A percentile compares a stretch with the other conserved stretches of the same genome.
These are phyloP conservation scores for barrel medic (Medicago truncatula) DNA, from an alignment of 306 rosid species.

Conservation along the genomic window DNA sequence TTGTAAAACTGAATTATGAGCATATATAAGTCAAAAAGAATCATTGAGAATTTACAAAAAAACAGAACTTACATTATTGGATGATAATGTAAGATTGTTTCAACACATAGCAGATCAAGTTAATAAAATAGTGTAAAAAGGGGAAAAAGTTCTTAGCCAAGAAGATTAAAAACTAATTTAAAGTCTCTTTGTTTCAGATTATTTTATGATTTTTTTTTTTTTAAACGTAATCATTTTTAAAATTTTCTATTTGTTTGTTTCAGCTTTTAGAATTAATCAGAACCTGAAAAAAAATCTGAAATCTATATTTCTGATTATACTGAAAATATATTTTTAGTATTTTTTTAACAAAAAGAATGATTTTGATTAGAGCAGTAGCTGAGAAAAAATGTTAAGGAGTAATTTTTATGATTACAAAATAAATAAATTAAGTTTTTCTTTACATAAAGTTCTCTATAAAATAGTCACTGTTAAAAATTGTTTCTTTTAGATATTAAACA, in stretches of 20 bases:
- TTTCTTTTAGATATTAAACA: background rate
- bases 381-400: background rate
- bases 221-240: background rate
- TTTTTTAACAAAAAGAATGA: background rate
- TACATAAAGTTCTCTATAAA: background rate
- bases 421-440: background rate
- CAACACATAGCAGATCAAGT: background rate
- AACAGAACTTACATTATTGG: background rate
- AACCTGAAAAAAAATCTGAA: background rate
- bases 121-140: background rate
- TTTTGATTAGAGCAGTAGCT: background rate
- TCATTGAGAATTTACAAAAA: conserved; percentile 4
- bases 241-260: background rate
- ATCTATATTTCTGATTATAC: background rate
- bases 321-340: background rate
- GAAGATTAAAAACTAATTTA: conserved; percentile 10
- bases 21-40: conserved; percentile 21
- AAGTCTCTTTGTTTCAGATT: background rate
- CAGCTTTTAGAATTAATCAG: background rate
- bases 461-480: background rate
- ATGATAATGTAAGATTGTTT: background rate
- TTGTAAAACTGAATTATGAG: conserved; percentile 22
- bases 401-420: background rate
- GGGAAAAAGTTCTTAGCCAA: conserved; percentile 20
- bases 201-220: background rate